Percentiles rank a stretch among this genome's conserved stretches.
phyloP scores from a whole-genome alignment of 2,329 filamentous ascomycete genomes.

The Plenodomus biglobosus region DNA sequence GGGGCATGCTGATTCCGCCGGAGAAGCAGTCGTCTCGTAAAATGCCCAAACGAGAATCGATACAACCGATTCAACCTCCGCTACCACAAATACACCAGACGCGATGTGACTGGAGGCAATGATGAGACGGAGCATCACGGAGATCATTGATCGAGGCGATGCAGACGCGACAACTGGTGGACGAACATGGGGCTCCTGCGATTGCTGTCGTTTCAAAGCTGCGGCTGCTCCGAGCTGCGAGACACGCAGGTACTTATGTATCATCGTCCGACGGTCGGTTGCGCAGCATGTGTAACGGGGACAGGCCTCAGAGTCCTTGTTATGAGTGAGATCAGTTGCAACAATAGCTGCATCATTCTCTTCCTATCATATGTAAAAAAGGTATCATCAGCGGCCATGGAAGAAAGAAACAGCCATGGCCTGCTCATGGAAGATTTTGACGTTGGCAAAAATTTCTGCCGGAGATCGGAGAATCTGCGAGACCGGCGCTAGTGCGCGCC shows the following conservation, averaged over 20 bases:
- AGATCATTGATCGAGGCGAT: not conserved
- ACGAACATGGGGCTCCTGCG: not conserved
- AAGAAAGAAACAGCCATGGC: not conserved
- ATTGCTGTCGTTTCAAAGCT: not conserved
- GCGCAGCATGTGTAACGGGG: not conserved
- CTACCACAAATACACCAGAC: not conserved
- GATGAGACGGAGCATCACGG: not conserved
- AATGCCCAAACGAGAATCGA: not conserved
- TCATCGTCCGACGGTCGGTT: not conserved
- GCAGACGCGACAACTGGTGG: not conserved
- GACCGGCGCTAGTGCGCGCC: constrained; percentile 3
- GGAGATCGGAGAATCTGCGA: constrained; percentile 7
- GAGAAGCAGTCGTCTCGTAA: not conserved
- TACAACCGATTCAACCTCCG: not conserved
- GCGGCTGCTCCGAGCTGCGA: not conserved
- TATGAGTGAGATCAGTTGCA: constrained; percentile 40
- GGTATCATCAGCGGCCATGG: constrained; percentile 44
- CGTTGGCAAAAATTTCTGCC: not conserved
- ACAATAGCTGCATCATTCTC: constrained; percentile 38
- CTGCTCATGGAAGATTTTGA: constrained; percentile 3
- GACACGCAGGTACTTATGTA: not conserved
- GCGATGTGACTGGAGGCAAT: not conserved
- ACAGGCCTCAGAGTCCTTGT: constrained; percentile 42
- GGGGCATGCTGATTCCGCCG: not conserved
- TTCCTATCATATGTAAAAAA: constrained; percentile 41